phyloP scores from a whole-genome alignment of 306 rosid species.

The Cucurbita ficifolia region DNA sequence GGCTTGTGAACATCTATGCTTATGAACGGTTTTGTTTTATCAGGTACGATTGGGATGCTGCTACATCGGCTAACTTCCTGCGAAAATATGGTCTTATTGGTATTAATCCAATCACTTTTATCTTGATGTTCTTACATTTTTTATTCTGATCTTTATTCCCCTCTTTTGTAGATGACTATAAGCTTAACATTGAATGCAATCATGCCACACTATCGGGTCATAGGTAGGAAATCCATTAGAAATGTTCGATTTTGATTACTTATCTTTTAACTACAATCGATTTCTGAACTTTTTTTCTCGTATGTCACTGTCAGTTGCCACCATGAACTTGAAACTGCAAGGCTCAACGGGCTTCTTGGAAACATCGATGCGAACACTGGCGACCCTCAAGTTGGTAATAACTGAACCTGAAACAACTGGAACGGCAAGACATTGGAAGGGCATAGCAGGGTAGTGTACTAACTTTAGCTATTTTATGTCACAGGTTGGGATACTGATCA shows the following conservation, averaged over 20 bases:
- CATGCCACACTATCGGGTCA: slow-evolving; percentile 95
- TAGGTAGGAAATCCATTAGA: slow-evolving; percentile 34
- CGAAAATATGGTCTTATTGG: slow-evolving; percentile 71
- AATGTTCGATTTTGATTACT: neutral
- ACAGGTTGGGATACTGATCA: slow-evolving; percentile 98
- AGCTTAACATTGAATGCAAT: slow-evolving; percentile 92
- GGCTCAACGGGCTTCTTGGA: slow-evolving; percentile 76
- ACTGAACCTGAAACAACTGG: neutral
- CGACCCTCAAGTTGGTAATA: slow-evolving; percentile 85
- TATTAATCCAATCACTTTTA: slow-evolving; percentile 3
- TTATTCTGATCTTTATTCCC: neutral
- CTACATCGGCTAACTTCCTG: slow-evolving; percentile 81
- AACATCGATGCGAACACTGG: slow-evolving; percentile 90
- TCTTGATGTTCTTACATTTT: neutral
- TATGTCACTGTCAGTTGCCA: slow-evolving; percentile 45
- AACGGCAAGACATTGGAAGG: neutral
- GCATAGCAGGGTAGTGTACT: neutral
- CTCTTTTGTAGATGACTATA: slow-evolving; percentile 60
- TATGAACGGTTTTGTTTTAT: slow-evolving; percentile 4
- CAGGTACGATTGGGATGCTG: slow-evolving; percentile 99
- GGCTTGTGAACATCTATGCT: neutral
- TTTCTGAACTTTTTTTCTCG: neutral
- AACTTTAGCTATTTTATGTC: neutral
- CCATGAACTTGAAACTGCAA: slow-evolving; percentile 94
- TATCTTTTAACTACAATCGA: neutral